Conservation (phyloP, 306 rosid genomes). For the Dryas alaskensis region DNA sequence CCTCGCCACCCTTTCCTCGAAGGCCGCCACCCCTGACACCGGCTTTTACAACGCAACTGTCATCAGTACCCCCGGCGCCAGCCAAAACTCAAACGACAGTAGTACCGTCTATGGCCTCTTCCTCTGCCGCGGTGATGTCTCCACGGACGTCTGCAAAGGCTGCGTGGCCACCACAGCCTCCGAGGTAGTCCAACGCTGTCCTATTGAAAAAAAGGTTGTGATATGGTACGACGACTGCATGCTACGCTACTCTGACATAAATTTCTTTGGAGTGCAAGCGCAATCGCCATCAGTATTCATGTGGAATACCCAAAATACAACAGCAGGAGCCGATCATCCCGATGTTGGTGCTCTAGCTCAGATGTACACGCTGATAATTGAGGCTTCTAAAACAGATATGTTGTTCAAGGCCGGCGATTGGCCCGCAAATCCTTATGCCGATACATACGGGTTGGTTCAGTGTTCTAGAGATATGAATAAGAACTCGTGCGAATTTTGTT, state of each 20-base stretch:
- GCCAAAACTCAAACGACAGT: too few species aligned
- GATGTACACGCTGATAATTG: too few species aligned
- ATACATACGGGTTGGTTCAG: too few species aligned
- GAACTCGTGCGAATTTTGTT: constrained; percentile 16
- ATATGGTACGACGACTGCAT: constrained; percentile 50
- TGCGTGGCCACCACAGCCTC: constrained; percentile 32
- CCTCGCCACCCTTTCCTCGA: neutral
- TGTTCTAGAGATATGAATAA: neutral
- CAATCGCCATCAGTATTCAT: neutral
- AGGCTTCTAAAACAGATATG: too few species aligned
- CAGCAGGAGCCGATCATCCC: neutral
- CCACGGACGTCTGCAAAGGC: constrained; percentile 13
- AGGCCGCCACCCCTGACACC: neutral
- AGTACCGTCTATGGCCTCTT: neutral
- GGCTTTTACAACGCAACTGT: constrained; percentile 16
- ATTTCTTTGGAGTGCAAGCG: constrained; percentile 15
- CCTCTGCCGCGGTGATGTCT: constrained; percentile 17
- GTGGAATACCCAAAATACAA: neutral
- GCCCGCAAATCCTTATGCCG: too few species aligned
- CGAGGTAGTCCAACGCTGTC: constrained; percentile 22
- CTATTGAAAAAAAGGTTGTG: constrained; percentile 31
- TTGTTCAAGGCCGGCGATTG: too few species aligned
- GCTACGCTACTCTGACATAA: constrained; percentile 38
- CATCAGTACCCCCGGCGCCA: neutral
- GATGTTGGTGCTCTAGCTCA: too few species aligned